phyloP scores from a whole-genome alignment of 768 basidiomycete genomes.

The Leucosporidium scottii region DNA sequence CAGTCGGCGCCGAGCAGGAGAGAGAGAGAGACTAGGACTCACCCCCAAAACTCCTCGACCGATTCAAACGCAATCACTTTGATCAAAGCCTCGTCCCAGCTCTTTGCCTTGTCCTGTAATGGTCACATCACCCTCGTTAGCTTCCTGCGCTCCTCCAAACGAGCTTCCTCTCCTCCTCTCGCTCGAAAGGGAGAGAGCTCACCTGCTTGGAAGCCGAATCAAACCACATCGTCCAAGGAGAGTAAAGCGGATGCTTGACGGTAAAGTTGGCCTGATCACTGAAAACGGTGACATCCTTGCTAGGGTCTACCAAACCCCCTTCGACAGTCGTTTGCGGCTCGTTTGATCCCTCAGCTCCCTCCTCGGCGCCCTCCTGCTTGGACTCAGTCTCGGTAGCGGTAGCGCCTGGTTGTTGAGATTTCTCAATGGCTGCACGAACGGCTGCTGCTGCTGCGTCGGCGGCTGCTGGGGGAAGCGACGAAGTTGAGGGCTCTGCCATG shows the following conservation, averaged over 20 bases:
- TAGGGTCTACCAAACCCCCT: slow-evolving; percentile 34
- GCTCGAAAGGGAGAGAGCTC: no score
- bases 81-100: slow-evolving; percentile 99
- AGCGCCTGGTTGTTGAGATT: slow-evolving; percentile 14
- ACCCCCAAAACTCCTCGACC: slow-evolving; percentile 99
- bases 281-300: slow-evolving; percentile 83
- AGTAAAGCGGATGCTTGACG: slow-evolving; percentile 64
- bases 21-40: slow-evolving; percentile 39
- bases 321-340: neutral
- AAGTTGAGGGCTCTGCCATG: neutral
- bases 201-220: slow-evolving; percentile 65
- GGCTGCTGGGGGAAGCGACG: slow-evolving; percentile 21
- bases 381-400: neutral
- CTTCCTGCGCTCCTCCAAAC: no score
- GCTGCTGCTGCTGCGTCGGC: slow-evolving; percentile 2
- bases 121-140: no score
- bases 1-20: neutral
- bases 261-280: slow-evolving; percentile 88
- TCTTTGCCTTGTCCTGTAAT: slow-evolving; percentile 51
- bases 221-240: slow-evolving; percentile 76
- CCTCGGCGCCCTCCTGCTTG: slow-evolving; percentile 40
- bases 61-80: slow-evolving; percentile 91
- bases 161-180: no score
- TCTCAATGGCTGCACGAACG: neutral
- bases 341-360: no score